Evolutionary conservation across 2,329 filamentous ascomycete species (phyloP), one percentile per base, ranked within the genome.

Genomic region (Fusarium foetens): DNA sequence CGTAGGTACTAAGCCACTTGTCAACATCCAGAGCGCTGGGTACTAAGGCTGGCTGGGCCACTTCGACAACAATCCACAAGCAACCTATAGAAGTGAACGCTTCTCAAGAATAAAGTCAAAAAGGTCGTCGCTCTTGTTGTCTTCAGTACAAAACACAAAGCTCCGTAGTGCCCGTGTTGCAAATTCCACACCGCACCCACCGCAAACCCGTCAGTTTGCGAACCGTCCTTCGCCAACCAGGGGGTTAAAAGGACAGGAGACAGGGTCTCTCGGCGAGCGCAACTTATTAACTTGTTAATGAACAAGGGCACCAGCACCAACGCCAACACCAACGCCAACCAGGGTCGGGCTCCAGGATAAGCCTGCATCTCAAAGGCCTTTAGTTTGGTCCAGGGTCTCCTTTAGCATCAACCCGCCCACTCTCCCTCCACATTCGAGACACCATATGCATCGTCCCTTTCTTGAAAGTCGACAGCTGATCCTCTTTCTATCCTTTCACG

Each of bases 391-490:
- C 58, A 73, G 73, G 73, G 71, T 68, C 75, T 63, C 71, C 72
- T 73, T 73, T 76, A 73, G 69, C 63, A 75, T 63, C 70, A 67
- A 71, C 65, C 58, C 70, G 70, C 64, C 63, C 70, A 71, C 65
- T 70, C 70, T 68, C 64, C 75, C 74, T 79, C 75, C 76, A 71
- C 70, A 75, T 76, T 76, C 75, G 79, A 80, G 79, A 81, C 79
- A 79, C 74, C 62, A 77, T 74, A 74, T 76, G 74, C 75, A 76
- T 75, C 78, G 78, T 70, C 75, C 71, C 64, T 65, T 72, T 66
- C 65, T 66, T 70, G 58, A 65, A 71, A 73, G 67, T 67, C 72
- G 66, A 70, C 68, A 64, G 53, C 64, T 75, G 63, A 75, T 75
- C 65, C 58, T 72, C 55, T 72, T 70, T 76, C 69, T 65, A 63